Conservation (phyloP, 108 stramenopile genomes). For the Chaetoceros muelleri region DNA sequence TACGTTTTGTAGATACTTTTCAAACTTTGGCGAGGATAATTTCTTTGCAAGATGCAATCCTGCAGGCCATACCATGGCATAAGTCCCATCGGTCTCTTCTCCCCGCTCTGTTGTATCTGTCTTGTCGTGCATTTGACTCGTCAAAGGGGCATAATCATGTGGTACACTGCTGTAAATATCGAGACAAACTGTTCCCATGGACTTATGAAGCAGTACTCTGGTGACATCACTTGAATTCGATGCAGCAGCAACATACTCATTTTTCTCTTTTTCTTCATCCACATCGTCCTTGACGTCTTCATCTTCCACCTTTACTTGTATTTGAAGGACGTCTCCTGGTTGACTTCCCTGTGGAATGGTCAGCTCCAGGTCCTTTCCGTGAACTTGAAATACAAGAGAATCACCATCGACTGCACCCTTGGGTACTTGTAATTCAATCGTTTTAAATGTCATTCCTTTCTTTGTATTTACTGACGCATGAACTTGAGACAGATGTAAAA, state of each 20-base stretch:
- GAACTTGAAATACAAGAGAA: conserved; percentile 36
- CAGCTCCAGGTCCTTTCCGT: conserved; percentile 39
- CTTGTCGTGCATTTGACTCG: no score
- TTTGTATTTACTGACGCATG: neutral
- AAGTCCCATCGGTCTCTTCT: conserved; percentile 29
- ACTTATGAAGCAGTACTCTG: conserved; percentile 10
- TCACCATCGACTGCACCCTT: conserved; percentile 49
- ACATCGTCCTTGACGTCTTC: neutral
- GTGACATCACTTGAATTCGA: neutral
- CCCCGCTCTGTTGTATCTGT: neutral
- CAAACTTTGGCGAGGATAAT: conserved; percentile 15
- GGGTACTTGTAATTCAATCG: conserved; percentile 47
- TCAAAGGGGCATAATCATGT: no score
- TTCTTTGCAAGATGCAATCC: conserved; percentile 22
- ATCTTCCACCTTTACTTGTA: conserved; percentile 28
- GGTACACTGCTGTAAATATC: no score
- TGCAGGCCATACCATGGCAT: conserved; percentile 30
- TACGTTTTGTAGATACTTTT: conserved; percentile 4
- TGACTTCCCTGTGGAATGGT: conserved; percentile 33
- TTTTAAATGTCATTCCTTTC: conserved; percentile 1
- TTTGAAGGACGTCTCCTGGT: conserved; percentile 49
- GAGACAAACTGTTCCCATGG: conserved; percentile 8
- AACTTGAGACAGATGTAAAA: conserved; percentile 1
- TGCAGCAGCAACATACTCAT: neutral
- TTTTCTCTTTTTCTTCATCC: neutral